These are phyloP conservation scores for Neopestalotiopsis sp. DNA, from an alignment of 2,329 filamentous ascomycete genomes.

Conservation along the genomic window DNA sequence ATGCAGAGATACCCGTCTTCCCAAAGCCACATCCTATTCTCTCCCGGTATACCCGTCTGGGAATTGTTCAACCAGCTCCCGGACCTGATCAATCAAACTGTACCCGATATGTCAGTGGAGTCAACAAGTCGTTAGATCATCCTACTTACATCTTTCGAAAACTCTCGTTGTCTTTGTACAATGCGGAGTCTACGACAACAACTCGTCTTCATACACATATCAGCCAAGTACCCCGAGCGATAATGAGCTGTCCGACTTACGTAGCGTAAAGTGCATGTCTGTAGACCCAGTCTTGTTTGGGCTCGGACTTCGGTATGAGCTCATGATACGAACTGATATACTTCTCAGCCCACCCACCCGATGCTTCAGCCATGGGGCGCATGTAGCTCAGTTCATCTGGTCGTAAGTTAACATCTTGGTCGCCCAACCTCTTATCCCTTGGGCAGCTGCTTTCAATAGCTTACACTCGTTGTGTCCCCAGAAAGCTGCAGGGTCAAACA, in stretches of 20 bases:
- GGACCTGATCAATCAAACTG: not conserved
- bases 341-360: not conserved
- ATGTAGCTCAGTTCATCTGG: not conserved
- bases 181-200: not conserved
- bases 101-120: not conserved
- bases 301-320: not conserved
- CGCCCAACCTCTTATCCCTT: not conserved
- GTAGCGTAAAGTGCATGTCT: not conserved
- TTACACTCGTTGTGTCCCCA: conserved; percentile 34
- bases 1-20: not conserved
- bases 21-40: not conserved
- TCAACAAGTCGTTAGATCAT: not conserved
- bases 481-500: conserved; percentile 32
- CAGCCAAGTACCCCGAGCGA: not conserved
- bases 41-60: not conserved
- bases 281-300: not conserved
- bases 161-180: not conserved
- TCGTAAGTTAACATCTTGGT: not conserved
- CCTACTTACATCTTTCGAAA: not conserved
- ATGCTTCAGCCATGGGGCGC: not conserved
- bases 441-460: not conserved
- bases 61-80: not conserved
- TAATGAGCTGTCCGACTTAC: not conserved
- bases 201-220: not conserved
- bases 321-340: not conserved